phyloP scores from a whole-genome alignment of 116 monocot genomes.

The Posidonia oceanica region DNA sequence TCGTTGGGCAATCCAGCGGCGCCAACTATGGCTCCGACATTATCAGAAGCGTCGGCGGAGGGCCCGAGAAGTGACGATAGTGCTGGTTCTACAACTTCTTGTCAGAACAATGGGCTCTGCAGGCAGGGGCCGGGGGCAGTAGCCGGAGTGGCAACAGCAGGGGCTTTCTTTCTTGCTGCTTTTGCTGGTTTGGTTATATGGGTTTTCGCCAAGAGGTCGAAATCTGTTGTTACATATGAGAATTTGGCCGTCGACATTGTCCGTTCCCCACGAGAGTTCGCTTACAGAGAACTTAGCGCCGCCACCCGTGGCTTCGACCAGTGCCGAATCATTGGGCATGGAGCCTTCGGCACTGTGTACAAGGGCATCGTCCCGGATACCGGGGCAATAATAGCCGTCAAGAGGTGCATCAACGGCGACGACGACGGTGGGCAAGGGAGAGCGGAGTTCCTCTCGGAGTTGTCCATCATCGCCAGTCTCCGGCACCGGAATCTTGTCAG shows the following conservation, averaged over 20 bases:
- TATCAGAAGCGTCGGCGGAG: not conserved
- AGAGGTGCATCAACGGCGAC: conserved; percentile 51
- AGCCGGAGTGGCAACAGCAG: conserved; percentile 69
- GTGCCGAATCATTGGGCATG: conserved; percentile 68
- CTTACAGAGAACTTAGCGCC: conserved; percentile 55
- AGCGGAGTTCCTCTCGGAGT: conserved; percentile 82
- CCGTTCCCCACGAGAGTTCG: conserved; percentile 66
- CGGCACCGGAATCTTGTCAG: conserved; percentile 82
- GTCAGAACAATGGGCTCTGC: conserved; percentile 41
- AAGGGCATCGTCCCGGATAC: conserved; percentile 75
- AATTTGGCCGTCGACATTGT: conserved; percentile 38
- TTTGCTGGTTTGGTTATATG: conserved; percentile 48
- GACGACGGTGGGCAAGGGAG: conserved; percentile 26
- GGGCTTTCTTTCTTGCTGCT: conserved; percentile 53
- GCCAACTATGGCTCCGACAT: not conserved
- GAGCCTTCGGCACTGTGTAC: conserved; percentile 95
- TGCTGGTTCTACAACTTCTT: conserved; percentile 3
- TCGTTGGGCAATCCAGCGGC: not conserved
- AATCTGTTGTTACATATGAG: conserved; percentile 15
- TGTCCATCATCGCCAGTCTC: conserved; percentile 89
- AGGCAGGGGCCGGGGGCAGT: conserved; percentile 56
- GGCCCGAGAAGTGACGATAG: not conserved
- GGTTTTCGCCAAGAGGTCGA: conserved; percentile 27
- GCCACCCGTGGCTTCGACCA: conserved; percentile 67
- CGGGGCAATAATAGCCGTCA: conserved; percentile 70